Percentiles rank a stretch among this genome's conserved stretches.
phyloP scores from a whole-genome alignment of 495 filamentous ascomycete species.

The Penicillium malachiteum region DNA sequence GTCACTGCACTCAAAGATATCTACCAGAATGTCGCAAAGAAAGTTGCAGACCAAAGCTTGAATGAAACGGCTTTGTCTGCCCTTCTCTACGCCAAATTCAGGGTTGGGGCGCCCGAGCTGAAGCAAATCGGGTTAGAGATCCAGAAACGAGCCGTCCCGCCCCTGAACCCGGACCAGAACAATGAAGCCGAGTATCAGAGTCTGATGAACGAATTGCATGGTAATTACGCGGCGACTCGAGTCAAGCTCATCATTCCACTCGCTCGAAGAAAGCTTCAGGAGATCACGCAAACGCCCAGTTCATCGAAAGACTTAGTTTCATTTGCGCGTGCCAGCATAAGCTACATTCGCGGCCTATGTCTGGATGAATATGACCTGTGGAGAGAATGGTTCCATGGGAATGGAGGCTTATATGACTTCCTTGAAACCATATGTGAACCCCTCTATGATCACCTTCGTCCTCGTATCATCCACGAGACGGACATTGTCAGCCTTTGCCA shows the following conservation, averaged over 20 bases:
- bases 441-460: slow-evolving; percentile 69
- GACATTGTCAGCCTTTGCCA: slow-evolving; percentile 76
- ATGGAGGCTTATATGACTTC: slow-evolving; percentile 68
- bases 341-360: slow-evolving; percentile 68
- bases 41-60: slow-evolving; percentile 66
- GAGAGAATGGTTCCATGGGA: slow-evolving; percentile 71
- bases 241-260: slow-evolving; percentile 60
- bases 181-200: slow-evolving; percentile 67
- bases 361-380: slow-evolving; percentile 74
- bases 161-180: slow-evolving; percentile 59
- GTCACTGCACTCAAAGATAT: slow-evolving; percentile 69
- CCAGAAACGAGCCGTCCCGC: slow-evolving; percentile 62
- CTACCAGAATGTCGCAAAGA: slow-evolving; percentile 65
- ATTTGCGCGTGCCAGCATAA: slow-evolving; percentile 68
- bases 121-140: slow-evolving; percentile 67
- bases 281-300: slow-evolving; percentile 64
- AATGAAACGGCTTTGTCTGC: slow-evolving; percentile 77
- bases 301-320: slow-evolving; percentile 66
- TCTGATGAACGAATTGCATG: slow-evolving; percentile 65
- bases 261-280: slow-evolving; percentile 59
- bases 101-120: slow-evolving; percentile 64
- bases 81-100: slow-evolving; percentile 75
- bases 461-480: slow-evolving; percentile 68
- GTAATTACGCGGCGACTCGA: slow-evolving; percentile 59
- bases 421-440: slow-evolving; percentile 72